Evolutionary conservation across 2,329 filamentous ascomycete species (phyloP), one percentile per base, ranked within the genome.

Genomic region (Fusarium agapanthi): DNA sequence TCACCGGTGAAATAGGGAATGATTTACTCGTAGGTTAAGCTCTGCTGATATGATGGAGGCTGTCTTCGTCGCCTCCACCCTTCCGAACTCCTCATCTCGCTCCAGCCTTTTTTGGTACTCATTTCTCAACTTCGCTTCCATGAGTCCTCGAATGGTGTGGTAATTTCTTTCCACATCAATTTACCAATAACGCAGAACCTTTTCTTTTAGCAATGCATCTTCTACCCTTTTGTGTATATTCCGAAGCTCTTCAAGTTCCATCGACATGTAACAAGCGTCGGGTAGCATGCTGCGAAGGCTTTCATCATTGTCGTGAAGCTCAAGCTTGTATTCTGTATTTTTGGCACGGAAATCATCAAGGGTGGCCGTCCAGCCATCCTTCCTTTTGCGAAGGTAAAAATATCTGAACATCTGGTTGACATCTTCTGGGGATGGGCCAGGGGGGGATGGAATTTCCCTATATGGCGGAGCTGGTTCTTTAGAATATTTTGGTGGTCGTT

Each of bases 351-450:
- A 44, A 12, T 26, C n/a, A 24, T 2, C 0, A 24, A 43, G n/a
- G 0, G n/a, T 0, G 15, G 41, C 0, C 10, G 0, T 26, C n/a
- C 41, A 18, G 16, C 2, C 16, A 12, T 24, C n/a, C 15, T 6
- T 41, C 14, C 1, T 12, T 5, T 18, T 18, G 10, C 7, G 5
- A 8, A 44, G n/a, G n/a, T 26, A 26, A 6, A 26, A 3, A 24
- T 9, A 26, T 44, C n/a, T 44, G 16, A 44, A 44, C 41, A 4
- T 26, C 41, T 44, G 11, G 11, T 26, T 44, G 16, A 44, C 1
- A 26, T 26, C 3, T 9, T 26, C 41, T 26, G 16, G 7, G 1
- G 41, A 13, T 20, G 11, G 24, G 1, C 0, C 24, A 26, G 24
- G 24, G n/a, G 0, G 24, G 3, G 16, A 4, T 13, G 41, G 0